Percentiles rank a stretch among this genome's conserved stretches.
Conservation (phyloP, 192 early-diverging fungal genomes). For the Piromyces finnis region DNA sequence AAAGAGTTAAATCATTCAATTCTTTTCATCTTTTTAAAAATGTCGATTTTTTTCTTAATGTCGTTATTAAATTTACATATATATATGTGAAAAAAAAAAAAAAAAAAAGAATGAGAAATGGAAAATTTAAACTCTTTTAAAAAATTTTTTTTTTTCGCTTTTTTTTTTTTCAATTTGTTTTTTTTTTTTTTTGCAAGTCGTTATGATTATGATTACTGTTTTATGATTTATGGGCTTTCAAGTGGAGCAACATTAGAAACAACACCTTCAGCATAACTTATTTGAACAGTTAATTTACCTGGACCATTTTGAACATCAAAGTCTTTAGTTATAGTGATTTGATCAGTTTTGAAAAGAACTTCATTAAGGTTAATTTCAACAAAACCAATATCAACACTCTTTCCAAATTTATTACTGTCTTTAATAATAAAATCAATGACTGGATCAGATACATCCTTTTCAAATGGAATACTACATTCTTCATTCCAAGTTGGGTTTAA, state of each 20-base stretch:
- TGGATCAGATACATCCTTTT: conserved; percentile 1
- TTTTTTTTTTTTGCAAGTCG: too few species aligned
- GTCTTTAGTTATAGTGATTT: neutral
- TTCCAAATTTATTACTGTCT: conserved; percentile 1
- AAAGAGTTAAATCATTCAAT: too few species aligned
- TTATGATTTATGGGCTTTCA: neutral
- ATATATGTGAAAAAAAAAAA: too few species aligned
- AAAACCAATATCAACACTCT: conserved; percentile 44
- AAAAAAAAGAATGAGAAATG: too few species aligned
- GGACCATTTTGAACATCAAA: neutral
- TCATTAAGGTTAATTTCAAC: conserved; percentile 23
- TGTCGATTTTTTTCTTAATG: too few species aligned
- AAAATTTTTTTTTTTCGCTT: too few species aligned
- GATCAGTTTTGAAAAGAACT: neutral
- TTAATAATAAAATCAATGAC: neutral
- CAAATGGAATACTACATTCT: conserved; percentile 22
- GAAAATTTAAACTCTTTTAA: too few species aligned
- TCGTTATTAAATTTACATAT: too few species aligned
- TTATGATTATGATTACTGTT: neutral
- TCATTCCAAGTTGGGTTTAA: conserved; percentile 55
- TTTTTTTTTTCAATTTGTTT: too few species aligned
- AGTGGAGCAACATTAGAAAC: neutral
- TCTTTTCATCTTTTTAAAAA: too few species aligned
- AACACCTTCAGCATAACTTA: neutral
- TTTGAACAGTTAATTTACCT: neutral